Evolutionary conservation across 805 yeast genomes (phyloP).

Genomic region (Wickerhamiella azyma): DNA sequence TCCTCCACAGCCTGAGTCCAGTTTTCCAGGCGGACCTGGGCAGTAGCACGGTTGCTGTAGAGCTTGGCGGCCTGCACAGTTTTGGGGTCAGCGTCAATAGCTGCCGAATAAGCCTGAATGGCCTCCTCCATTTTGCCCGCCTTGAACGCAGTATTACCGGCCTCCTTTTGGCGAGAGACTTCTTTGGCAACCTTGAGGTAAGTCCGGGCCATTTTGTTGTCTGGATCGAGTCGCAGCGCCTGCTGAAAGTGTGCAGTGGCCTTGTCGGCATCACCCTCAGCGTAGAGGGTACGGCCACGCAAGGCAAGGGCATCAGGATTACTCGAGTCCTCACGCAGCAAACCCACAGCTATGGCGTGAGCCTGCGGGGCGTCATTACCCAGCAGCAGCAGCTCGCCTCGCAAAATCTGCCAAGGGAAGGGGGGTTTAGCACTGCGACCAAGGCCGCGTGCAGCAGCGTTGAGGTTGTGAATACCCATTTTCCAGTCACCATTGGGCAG

Average conservation of each 20-base stretch:
- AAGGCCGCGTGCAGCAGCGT: constrained; percentile 27
- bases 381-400: constrained; percentile 21
- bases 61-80: constrained; percentile 40
- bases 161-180: constrained; percentile 25
- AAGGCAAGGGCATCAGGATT: constrained; percentile 30
- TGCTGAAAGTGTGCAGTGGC: constrained; percentile 28
- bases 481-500: constrained; percentile 17
- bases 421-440: constrained; percentile 27
- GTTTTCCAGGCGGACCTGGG: constrained; percentile 60
- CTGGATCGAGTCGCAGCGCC: constrained; percentile 32
- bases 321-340: constrained; percentile 25
- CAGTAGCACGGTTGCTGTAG: constrained; percentile 81
- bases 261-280: constrained; percentile 27
- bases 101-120: constrained; percentile 54
- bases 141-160: constrained; percentile 65
- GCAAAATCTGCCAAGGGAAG: constrained; percentile 24
- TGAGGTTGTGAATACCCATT: constrained; percentile 27
- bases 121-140: constrained; percentile 52
- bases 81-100: constrained; percentile 48
- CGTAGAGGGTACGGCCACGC: constrained; percentile 27
- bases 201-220: constrained; percentile 25
- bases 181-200: constrained; percentile 23
- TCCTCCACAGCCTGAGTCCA: constrained; percentile 70
- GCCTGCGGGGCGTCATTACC: constrained; percentile 27
- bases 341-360: constrained; percentile 24